Conservation (phyloP, 2,329 filamentous ascomycete genomes). For the Orbilia blumenaviensis region DNA sequence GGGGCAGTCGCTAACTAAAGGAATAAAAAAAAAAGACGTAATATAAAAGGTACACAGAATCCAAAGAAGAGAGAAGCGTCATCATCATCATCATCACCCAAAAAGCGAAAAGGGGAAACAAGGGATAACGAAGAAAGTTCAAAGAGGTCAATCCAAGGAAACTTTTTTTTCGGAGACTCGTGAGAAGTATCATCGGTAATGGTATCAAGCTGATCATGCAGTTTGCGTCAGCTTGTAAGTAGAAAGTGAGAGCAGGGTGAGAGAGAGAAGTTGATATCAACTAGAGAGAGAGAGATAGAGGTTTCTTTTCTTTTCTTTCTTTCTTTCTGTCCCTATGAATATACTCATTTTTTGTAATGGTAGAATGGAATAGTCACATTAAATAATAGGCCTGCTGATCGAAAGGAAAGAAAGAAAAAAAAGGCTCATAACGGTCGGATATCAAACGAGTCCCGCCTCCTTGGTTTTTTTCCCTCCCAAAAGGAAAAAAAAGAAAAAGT, state of each 20-base stretch:
- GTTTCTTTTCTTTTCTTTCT: background rate
- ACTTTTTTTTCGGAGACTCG: constrained; percentile 2
- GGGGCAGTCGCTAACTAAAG: constrained; percentile 14
- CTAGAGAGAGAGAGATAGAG: background rate
- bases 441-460: constrained; percentile 19
- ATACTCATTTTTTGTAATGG: constrained; percentile 12
- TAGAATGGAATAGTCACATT: constrained; percentile 33
- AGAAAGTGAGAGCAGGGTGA: background rate
- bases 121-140: background rate
- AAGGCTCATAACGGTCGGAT: constrained; percentile 37
- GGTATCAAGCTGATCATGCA: too few relatives aligned
- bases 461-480: constrained; percentile 14
- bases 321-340: constrained; percentile 1
- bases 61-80: background rate
- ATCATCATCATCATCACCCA: background rate
- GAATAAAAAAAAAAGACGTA: background rate
- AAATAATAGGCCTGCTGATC: constrained; percentile 50
- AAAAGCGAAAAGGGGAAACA: background rate
- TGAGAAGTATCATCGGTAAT: background rate
- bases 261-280: background rate
- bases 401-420: constrained; percentile 11
- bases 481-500: background rate
- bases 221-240: too few relatives aligned
- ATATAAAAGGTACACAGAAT: constrained; percentile 13
- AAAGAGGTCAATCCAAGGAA: background rate